A percentile compares a stretch with the other conserved stretches of the same genome.
These are phyloP conservation scores for Oropetium thomaeum DNA, from an alignment of 176 grass and related monocot species.

Conservation along the genomic window DNA sequence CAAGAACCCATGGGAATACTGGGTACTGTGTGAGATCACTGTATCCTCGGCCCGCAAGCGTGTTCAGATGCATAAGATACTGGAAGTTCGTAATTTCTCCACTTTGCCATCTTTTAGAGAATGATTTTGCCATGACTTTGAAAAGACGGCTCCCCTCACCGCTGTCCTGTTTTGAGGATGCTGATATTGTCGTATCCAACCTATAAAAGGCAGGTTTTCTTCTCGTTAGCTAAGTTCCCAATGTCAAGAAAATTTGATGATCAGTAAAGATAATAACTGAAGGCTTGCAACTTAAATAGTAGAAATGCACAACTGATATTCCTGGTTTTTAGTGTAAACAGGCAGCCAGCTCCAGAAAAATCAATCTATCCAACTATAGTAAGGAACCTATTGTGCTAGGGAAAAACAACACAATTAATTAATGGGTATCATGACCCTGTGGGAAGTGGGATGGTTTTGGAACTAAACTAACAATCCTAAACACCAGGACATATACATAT, in stretches of 20 bases:
- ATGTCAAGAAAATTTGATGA: conserved; percentile 23
- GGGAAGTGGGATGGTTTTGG: not conserved
- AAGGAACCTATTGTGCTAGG: not conserved
- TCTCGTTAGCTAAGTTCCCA: conserved; percentile 11
- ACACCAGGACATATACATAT: conserved; percentile 8
- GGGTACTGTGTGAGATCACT: conserved; percentile 99
- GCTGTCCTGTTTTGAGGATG: conserved; percentile 81
- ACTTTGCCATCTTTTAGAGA: conserved; percentile 97
- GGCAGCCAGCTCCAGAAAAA: not conserved
- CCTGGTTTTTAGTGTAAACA: not conserved
- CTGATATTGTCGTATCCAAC: conserved; percentile 98
- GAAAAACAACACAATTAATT: not conserved
- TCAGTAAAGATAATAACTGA: conserved; percentile 20
- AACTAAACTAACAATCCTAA: conserved; percentile 18
- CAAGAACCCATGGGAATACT: conserved; percentile 99
- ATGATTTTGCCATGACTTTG: conserved; percentile 80
- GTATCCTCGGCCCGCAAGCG: conserved; percentile 93
- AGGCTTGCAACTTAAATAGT: conserved; percentile 9
- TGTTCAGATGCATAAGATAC: conserved; percentile 99
- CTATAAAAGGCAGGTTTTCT: conserved; percentile 37
- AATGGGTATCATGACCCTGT: not conserved
- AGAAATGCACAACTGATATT: not conserved
- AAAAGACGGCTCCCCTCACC: conserved; percentile 92
- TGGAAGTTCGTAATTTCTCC: conserved; percentile 99
- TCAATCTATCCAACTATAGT: not conserved